Base-by-base conservation (phyloP, 2,329 filamentous ascomycete species). In the Penicillium sclerotiorum region DNA sequence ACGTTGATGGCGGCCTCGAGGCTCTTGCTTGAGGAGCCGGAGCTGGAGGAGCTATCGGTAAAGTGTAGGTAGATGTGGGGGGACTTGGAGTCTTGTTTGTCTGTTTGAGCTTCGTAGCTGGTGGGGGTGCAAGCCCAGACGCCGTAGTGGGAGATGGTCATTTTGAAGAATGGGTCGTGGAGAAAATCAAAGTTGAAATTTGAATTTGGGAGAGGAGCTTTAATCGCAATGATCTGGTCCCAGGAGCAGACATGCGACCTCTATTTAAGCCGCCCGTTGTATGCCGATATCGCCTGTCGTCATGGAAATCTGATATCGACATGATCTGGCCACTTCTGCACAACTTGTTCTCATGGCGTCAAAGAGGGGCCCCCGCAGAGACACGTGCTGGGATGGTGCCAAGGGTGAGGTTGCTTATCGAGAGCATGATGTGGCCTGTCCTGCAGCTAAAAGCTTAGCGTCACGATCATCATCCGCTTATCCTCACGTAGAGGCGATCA, bases 31-130 rank as follows among this genome's bases (percentile, higher is more conserved):
- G 45, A 47, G 4, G 49, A 28, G n/a, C n/a, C n/a, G 25, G 25
- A 41, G 18, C 44, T 30, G 8, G 47, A 49, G 20, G 48, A 40
- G 39, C 38, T 46, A 30, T 62, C 61, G 32, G 53, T 62, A 56
- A 68, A 66, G 28, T 62, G 53, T 17, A 69, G 60, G 35, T 59
- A 61, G 50, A 69, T 67, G 50, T 69, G 66, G 28, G 66, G 65
- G 12, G 59, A 61, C 27, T 51, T 58, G 38, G 57, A 36, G 45
- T 60, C 57, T 46, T 60, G 44, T 36, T 56, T 18, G 18, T 41
- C 35, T 4, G 50, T 55, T 32, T 60, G 48, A 4, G 55, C 50
- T 9, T 49, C 44, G 45, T 58, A 60, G 50, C 36, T 43, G 15
- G 51, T 60, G 9, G 55, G 57, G 23, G 53, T 51, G 13, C 55